A percentile compares a stretch with the other conserved stretches of the same genome.
Conservation (phyloP, 148 eudicot genomes). For the Dysphania ambrosioides region DNA sequence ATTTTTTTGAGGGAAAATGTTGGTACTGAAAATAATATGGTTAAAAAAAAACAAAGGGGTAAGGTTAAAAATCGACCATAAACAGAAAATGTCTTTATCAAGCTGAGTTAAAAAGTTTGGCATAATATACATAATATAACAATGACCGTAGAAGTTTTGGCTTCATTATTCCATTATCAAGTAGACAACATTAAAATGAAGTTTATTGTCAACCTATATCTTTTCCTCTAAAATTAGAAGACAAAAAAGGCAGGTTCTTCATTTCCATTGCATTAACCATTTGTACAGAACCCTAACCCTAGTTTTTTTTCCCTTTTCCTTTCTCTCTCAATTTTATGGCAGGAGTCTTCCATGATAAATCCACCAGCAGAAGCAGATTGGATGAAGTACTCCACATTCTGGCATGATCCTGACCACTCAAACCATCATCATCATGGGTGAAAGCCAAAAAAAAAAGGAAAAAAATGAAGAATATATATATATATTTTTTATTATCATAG, state of each 20-base stretch:
- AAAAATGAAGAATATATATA: neutral
- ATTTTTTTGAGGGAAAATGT: neutral
- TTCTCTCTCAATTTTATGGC: conserved; percentile 10
- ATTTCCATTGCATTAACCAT: conserved; percentile 16
- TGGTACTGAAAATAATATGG: neutral
- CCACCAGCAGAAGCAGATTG: conserved; percentile 68
- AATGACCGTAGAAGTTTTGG: conserved; percentile 15
- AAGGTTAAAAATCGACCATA: conserved; percentile 4
- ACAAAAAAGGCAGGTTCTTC: conserved; percentile 26
- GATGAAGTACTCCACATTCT: conserved; percentile 80
- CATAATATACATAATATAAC: neutral
- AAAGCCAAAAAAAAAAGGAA: conserved; percentile 12
- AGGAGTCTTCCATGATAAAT: conserved; percentile 63
- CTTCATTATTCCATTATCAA: neutral
- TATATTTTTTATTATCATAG: neutral
- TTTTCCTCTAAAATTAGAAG: conserved; percentile 10
- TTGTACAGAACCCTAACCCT: conserved; percentile 26
- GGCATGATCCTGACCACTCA: conserved; percentile 87
- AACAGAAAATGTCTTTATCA: neutral
- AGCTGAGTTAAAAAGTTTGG: conserved; percentile 19
- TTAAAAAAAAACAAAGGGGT: neutral
- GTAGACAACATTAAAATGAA: neutral
- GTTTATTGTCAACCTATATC: neutral
- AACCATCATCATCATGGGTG: conserved; percentile 63
- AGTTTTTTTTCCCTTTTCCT: conserved; percentile 13